These are phyloP conservation scores for Trichoderma citrinoviride DNA, from an alignment of 2,329 filamentous ascomycete genomes.

Conservation along the genomic window DNA sequence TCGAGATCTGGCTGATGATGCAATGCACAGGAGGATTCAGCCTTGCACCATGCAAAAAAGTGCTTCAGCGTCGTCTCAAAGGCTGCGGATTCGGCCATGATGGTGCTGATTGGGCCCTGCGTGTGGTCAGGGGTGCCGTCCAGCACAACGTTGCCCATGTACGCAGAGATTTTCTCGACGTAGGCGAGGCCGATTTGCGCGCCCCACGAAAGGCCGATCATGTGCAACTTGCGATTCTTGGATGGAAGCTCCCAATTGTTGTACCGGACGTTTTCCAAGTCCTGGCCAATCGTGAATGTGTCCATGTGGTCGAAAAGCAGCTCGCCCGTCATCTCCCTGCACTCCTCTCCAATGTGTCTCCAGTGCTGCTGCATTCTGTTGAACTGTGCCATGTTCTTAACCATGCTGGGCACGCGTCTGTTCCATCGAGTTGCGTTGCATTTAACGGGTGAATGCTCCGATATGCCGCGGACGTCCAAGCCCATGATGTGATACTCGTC, in stretches of 20 bases:
- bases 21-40: not conserved
- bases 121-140: conserved; percentile 37
- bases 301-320: not conserved
- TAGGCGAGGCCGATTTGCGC: not conserved
- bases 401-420: not conserved
- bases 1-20: not conserved
- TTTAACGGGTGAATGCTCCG: not conserved
- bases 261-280: not conserved
- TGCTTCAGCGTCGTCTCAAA: conserved; percentile 11
- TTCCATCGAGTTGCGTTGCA: conserved; percentile 5
- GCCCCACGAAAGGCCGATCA: not conserved
- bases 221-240: not conserved
- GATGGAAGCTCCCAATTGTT: not conserved
- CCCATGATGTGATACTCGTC: not conserved
- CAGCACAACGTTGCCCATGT: conserved; percentile 41
- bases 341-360: not conserved
- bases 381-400: conserved; percentile 17
- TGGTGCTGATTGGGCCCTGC: not conserved
- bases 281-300: not conserved
- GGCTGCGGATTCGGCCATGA: conserved; percentile 12
- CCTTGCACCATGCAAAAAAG: conserved; percentile 11
- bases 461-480: not conserved
- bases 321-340: not conserved
- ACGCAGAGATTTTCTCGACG: conserved; percentile 28
- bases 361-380: not conserved